phyloP scores from a whole-genome alignment of 768 basidiomycete species.

The Serendipita sp. region DNA sequence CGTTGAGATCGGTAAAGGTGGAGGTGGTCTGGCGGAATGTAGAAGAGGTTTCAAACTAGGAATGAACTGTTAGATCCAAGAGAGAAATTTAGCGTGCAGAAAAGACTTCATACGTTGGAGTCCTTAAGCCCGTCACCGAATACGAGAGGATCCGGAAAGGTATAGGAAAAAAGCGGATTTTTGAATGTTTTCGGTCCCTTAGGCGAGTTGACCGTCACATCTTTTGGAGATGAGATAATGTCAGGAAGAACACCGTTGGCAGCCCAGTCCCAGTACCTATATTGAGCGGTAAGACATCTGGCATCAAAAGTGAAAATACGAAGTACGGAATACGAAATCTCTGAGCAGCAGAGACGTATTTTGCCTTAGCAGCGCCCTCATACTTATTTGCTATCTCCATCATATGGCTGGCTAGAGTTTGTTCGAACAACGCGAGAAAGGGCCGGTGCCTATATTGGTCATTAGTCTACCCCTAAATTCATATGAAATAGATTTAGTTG shows the following conservation, averaged over 20 bases:
- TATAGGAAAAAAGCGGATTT: conserved; percentile 24
- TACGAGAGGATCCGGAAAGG: conserved; percentile 13
- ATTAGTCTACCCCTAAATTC: background rate
- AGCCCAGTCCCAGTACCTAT: conserved; percentile 37
- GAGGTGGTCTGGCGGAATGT: too few relatives aligned
- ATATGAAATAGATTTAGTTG: background rate
- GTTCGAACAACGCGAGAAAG: conserved; percentile 36
- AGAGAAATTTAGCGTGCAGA: too few relatives aligned
- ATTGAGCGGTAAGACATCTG: conserved; percentile 16
- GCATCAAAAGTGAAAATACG: background rate
- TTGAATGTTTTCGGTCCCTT: conserved; percentile 18
- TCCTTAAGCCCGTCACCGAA: too few relatives aligned
- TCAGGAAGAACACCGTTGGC: conserved; percentile 22
- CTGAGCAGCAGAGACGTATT: conserved; percentile 12
- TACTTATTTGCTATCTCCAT: conserved; percentile 28
- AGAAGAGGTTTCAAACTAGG: too few relatives aligned
- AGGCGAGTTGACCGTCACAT: conserved; percentile 22
- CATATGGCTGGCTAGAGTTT: conserved; percentile 29
- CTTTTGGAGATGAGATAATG: conserved; percentile 21
- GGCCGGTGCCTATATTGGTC: conserved; percentile 29
- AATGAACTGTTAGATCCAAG: too few relatives aligned
- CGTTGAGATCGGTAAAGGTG: too few relatives aligned
- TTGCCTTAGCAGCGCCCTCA: conserved; percentile 11
- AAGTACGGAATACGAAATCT: conserved; percentile 2
- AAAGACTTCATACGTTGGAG: too few relatives aligned